Evolutionary conservation across 345 rosid species (phyloP), one percentile per base, ranked within the genome.

Genomic region (Populus alba): DNA sequence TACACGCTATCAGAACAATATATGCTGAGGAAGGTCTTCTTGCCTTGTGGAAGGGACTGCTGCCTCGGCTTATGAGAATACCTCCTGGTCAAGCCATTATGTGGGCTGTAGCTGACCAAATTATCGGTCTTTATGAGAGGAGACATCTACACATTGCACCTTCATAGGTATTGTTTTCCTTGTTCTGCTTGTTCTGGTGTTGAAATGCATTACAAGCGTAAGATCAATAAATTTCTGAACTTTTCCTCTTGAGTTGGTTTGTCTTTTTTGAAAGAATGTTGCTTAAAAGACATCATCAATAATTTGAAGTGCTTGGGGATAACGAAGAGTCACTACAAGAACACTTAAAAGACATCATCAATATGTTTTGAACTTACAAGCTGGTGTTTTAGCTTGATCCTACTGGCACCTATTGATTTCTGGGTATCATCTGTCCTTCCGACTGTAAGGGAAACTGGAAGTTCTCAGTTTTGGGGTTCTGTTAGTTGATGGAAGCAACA

Each of bases 61-160:
- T 96, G 77, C 99, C 99, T 37, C 89, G 99, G 73, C 90, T 96
- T 62, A 96, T 96, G 98, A 88, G 99, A 86, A 96, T 96, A 66
- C 99, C 98, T 0, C 99, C 99, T 2, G 97, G 99, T 75, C 98
- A 96, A 85, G 97, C 99, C 33, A 94, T 96, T 9, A 91, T 95
- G 99, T 94, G 99, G 99, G 92, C 90, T 39, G 99, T 94, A 72
- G 99, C 99, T 70, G 99, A 94, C 86, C 99, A 94, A 80, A 89
- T 96, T 67, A 92, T 70, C 15, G 99, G 97, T 75, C 75, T 96
- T 66, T 94, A 88, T 62, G 98, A 95, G 87, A 89, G 79, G 88
- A 90, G 87, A 78, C 83, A 85, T 85, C 73, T 91, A 68, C 84
- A 4, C 2, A 79, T 71, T 75, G 87, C 92, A 38, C 81, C 90